Evolutionary conservation across 2,329 filamentous ascomycete genomes (phyloP).

Genomic region (Aspergillus bombycis): DNA sequence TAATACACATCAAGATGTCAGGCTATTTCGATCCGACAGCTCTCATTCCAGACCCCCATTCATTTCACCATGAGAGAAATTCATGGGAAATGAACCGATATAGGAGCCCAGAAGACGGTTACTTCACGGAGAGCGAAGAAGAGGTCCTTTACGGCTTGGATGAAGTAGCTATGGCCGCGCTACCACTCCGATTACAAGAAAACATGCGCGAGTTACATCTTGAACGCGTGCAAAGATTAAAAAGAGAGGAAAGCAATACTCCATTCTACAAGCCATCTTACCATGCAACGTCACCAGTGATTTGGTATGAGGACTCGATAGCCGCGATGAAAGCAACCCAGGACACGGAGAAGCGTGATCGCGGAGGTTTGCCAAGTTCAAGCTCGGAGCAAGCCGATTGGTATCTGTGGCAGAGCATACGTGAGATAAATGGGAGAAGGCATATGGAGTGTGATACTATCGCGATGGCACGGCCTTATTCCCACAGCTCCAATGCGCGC

Average conservation of each 20-base stretch:
- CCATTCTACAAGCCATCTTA: not conserved
- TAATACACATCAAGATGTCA: not conserved
- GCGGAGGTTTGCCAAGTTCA: not conserved
- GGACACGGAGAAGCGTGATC: slow-evolving; percentile 4
- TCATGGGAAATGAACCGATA: not conserved
- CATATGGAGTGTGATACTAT: not conserved
- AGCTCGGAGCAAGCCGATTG: not conserved
- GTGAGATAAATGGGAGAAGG: no score
- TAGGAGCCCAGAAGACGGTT: slow-evolving; percentile 1
- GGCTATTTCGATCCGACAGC: not conserved
- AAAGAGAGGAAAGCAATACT: slow-evolving; percentile 15
- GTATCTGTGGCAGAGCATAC: not conserved
- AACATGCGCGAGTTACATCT: slow-evolving; percentile 32
- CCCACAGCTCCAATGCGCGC: not conserved
- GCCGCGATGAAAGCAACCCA: slow-evolving; percentile 11
- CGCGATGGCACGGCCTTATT: not conserved
- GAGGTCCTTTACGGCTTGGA: slow-evolving; percentile 34
- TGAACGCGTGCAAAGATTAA: slow-evolving; percentile 25
- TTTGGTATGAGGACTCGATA: slow-evolving; percentile 22
- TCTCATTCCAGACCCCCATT: not conserved
- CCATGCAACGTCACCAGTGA: slow-evolving; percentile 9
- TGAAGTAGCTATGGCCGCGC: slow-evolving; percentile 27
- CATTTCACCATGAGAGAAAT: not conserved
- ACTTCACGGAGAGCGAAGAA: slow-evolving; percentile 26
- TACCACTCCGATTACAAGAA: slow-evolving; percentile 29